phyloP scores from a whole-genome alignment of 768 basidiomycete species.

The Sutorius australiensis region DNA sequence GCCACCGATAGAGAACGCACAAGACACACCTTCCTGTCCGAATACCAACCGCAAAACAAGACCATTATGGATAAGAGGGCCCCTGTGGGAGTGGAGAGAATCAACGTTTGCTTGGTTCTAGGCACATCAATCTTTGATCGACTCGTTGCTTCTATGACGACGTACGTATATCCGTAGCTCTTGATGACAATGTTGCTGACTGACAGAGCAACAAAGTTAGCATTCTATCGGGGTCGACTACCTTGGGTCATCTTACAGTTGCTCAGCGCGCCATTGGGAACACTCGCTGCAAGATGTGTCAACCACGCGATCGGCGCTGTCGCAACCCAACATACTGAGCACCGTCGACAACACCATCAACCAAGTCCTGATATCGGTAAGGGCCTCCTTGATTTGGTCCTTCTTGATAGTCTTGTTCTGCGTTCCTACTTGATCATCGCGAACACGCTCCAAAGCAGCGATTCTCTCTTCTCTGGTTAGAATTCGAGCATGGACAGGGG shows the following conservation, averaged over 20 bases:
- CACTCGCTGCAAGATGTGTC: constrained; percentile 43
- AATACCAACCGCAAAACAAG: constrained; percentile 58
- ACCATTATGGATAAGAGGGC: constrained; percentile 46
- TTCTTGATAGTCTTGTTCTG: constrained; percentile 58
- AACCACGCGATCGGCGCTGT: not conserved
- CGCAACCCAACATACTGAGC: constrained; percentile 42
- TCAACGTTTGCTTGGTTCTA: constrained; percentile 58
- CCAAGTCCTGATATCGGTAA: constrained; percentile 59
- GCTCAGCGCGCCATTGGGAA: constrained; percentile 61
- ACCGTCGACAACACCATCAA: constrained; percentile 56
- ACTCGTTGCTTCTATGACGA: not conserved
- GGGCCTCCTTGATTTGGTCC: constrained; percentile 54
- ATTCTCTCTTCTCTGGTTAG: constrained; percentile 57
- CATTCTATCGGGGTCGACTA: not conserved
- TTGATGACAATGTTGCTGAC: constrained; percentile 63
- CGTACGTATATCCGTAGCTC: constrained; percentile 61
- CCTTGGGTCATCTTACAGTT: constrained; percentile 46
- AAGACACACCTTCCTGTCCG: constrained; percentile 51
- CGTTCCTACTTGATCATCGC: constrained; percentile 63
- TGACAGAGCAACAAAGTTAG: constrained; percentile 18
- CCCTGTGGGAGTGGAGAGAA: constrained; percentile 55
- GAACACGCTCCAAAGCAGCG: constrained; percentile 60
- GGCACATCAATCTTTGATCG: not conserved
- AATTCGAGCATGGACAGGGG: constrained; percentile 56
- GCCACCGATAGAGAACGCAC: not conserved